Base-by-base conservation (phyloP, 306 rosid species). In the Cicer judaicum region DNA sequence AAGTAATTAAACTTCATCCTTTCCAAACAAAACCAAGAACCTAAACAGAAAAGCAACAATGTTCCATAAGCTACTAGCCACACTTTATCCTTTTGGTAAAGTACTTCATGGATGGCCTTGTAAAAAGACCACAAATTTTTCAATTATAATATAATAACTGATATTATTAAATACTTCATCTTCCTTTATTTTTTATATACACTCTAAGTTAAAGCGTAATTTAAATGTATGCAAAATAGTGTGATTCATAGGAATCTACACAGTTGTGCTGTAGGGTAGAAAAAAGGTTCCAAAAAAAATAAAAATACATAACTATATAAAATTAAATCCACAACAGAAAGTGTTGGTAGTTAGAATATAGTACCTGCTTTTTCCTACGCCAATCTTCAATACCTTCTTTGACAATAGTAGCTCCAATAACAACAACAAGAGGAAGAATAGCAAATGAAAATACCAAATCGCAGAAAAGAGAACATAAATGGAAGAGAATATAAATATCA, bases 301-400 rank as follows among this genome's bases (percentile, higher is more conserved):
- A 65, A 62, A 29, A 29, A 29, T 29, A 29, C 5, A 29, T 72
- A 80, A 54, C 64, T 14, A 24, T 11, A 57, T 29, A 78, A 10
- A 19, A 74, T 40, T 74, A 62, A 54, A 43, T 1, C 24, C 29
- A 19, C 78, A 12, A 62, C 11, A 79, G 75, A 71, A 34, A 64
- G 76, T 55, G 56, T 62, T 19, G 54, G 41, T 3, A 46, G 42
- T n/a, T 49, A 46, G 56, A 47, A 67, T 12, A 66, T 11, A 14
- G 76, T 84, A 94, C 99, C 99, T 94, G 99, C 83, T 85, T 85
- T 64, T 92, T 90, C 55, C 99, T 76, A 44, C 86, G 82, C 96
- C 68, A 79, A 79, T 94, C 99, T 82, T 92, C 99, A 16, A 90
- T 85, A 41, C 82, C 96, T 74, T 94, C 99, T 83, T 94, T 94